Evolutionary conservation across 768 basidiomycete species (phyloP).

Genomic region (Lentinula boryana): DNA sequence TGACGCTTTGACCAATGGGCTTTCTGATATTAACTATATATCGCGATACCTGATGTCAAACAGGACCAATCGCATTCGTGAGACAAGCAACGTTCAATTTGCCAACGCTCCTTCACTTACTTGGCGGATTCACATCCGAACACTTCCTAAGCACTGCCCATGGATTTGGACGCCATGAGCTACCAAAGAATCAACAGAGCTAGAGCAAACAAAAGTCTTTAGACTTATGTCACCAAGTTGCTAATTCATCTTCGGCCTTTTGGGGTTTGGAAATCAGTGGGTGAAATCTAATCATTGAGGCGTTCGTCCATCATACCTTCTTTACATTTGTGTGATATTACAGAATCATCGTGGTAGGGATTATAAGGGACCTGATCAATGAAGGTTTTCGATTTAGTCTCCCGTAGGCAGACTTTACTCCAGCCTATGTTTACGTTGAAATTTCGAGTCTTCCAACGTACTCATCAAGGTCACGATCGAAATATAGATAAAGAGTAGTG

Average conservation of each 20-base stretch:
- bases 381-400: slow-evolving; percentile 30
- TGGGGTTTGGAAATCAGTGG: neutral
- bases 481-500: slow-evolving; percentile 49
- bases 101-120: no score
- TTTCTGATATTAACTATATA: slow-evolving; percentile 34
- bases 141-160: no score
- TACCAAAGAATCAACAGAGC: neutral
- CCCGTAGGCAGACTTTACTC: no score
- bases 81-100: neutral
- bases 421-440: no score
- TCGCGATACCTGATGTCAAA: slow-evolving; percentile 33
- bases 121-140: no score
- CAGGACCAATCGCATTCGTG: neutral
- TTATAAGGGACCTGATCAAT: slow-evolving; percentile 53
- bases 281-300: neutral
- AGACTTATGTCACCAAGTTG: neutral
- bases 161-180: no score
- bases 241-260: neutral
- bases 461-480: slow-evolving; percentile 53
- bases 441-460: slow-evolving; percentile 47
- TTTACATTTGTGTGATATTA: slow-evolving; percentile 27
- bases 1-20: slow-evolving; percentile 34
- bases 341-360: slow-evolving; percentile 50
- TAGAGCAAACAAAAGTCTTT: neutral
- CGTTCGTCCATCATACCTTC: neutral